These are phyloP conservation scores for Fraxinus quadrangulata DNA, from an alignment of 257 asterid species.

Conservation along the genomic window DNA sequence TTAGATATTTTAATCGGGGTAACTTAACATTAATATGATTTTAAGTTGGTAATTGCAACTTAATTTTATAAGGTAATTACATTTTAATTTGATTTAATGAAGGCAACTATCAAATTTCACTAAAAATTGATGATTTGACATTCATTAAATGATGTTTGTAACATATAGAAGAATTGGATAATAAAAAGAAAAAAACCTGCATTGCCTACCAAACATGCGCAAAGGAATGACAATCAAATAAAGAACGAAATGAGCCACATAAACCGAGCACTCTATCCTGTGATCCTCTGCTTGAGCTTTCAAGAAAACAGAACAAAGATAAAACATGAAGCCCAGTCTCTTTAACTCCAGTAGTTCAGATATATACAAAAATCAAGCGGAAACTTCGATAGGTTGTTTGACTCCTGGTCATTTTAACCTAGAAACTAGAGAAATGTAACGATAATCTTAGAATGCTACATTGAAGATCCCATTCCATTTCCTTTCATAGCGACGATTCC, in stretches of 20 bases:
- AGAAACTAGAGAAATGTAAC: neutral
- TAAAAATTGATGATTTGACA: too few relatives aligned
- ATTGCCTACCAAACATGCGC: too few relatives aligned
- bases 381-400: neutral
- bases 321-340: conserved; percentile 5
- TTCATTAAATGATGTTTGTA: too few relatives aligned
- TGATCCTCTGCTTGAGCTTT: conserved; percentile 28
- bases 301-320: conserved; percentile 9
- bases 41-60: too few relatives aligned
- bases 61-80: too few relatives aligned
- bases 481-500: conserved; percentile 30
- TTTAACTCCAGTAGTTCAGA: neutral
- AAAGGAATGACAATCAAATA: neutral
- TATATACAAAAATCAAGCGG: neutral
- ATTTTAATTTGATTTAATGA: too few relatives aligned
- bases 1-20: too few relatives aligned
- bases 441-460: neutral
- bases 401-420: neutral
- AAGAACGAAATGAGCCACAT: neutral
- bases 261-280: neutral
- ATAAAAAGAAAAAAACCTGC: too few relatives aligned
- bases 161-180: too few relatives aligned
- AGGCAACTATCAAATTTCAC: too few relatives aligned
- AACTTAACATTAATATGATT: too few relatives aligned
- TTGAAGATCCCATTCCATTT: conserved; percentile 43